Evolutionary conservation across 2,329 filamentous ascomycete genomes (phyloP), one percentile per base, ranked within the genome.

Genomic region (Ophiosphaerella korrae): DNA sequence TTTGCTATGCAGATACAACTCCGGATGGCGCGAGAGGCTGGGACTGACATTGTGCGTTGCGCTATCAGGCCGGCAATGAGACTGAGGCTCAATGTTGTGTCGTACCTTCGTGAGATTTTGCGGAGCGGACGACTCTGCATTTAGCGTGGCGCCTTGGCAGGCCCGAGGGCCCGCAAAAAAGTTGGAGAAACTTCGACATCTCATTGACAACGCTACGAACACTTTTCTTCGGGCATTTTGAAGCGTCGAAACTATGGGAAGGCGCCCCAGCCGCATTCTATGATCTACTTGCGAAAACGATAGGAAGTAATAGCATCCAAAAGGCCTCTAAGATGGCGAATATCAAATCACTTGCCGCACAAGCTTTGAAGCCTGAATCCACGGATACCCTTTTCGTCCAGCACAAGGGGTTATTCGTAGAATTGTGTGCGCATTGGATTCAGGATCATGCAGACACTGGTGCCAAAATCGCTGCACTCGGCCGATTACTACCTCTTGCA

Each of bases 361-460:
- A 64, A 53, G 62, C 68, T 31, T 82, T 96, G 67, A 80, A 85
- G 64, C 81, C 89, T 62, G 78, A 80, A 75, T 82, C 85, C 72
- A 93, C 90, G 64, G 85, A 90, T 67, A 79, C 79, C 49, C 78
- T 96, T 68, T 92, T 94, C 67, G 78, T 83, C 58, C 82, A 88
- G 66, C 92, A 92, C 73, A 86, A 89, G 70, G 78, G 82, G 55
- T 76, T 92, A 35, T 90, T 94, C 65, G 84, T 90, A 62, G 92
- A 97, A 73, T 80, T 95, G 42, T 90, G 88, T 74, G 88, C 91
- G 55, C 81, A 88, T 78, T 96, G 91, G 91, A 78, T 88, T 38
- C 78, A 65, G 72, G 77, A 69, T 63, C 77, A 60, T 50, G 63
- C 56, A 33, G 53, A 65, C 35, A 72, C 70, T 31, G 66, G 63